Evolutionary conservation across 805 yeast genomes (phyloP).

Genomic region (Myxozyma melibiosi): DNA sequence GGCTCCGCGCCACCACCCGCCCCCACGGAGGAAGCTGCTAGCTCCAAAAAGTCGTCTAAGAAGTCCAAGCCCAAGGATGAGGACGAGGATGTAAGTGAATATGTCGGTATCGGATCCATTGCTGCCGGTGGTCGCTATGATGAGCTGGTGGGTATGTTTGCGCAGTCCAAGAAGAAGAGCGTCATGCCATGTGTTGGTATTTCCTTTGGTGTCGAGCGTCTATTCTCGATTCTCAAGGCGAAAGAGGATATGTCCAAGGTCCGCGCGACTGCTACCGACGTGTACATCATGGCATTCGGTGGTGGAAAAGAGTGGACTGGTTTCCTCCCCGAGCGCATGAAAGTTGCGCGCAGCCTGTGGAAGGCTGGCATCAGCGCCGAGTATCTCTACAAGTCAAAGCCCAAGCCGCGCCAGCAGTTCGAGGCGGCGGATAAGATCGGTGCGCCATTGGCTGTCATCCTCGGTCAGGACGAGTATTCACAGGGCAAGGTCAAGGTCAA

Average conservation of each 20-base stretch:
- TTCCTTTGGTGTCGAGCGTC: conserved; percentile 94
- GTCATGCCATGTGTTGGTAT: conserved; percentile 97
- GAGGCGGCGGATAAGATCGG: conserved; percentile 97
- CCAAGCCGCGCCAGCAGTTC: conserved; percentile 93
- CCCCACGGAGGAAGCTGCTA: conserved; percentile 36
- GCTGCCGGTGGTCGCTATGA: conserved; percentile 99
- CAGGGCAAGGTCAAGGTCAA: conserved; percentile 84
- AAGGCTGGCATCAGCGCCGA: conserved; percentile 85
- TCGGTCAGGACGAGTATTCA: conserved; percentile 91
- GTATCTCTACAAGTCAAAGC: conserved; percentile 88
- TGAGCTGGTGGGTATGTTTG: conserved; percentile 94
- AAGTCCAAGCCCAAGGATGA: conserved; percentile 46
- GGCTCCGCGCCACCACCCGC: conserved; percentile 80
- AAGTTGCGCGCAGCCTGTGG: conserved; percentile 82
- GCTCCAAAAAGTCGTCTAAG: conserved; percentile 28
- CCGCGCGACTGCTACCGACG: conserved; percentile 88
- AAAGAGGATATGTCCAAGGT: conserved; percentile 66
- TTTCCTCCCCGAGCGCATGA: conserved; percentile 88
- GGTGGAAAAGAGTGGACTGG: conserved; percentile 98
- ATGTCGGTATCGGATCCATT: conserved; percentile 97
- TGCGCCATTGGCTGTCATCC: conserved; percentile 83
- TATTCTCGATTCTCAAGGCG: conserved; percentile 85
- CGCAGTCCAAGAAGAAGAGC: conserved; percentile 68
- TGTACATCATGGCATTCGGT: conserved; percentile 95
- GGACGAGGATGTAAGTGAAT: conserved; percentile 81